Evolutionary conservation across 129 eudicot species (phyloP), one percentile per base, ranked within the genome.

Genomic region (Pseudognaphalium luteoalbum): DNA sequence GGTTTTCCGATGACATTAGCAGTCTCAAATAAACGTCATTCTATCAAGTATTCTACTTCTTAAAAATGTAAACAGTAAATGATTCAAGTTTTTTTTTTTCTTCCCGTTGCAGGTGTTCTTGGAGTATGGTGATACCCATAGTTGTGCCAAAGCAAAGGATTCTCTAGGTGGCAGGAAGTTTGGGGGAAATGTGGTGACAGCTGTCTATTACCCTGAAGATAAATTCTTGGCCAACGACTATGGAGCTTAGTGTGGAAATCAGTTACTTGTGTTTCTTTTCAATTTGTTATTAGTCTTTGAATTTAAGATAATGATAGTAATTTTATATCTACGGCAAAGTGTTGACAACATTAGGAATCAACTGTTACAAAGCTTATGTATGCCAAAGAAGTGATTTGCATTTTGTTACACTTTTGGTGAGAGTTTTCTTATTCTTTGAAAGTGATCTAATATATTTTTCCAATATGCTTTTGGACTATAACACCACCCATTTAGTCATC

Each of bases 81-180:
- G 16, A 57, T 0, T 22, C 2, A 57, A 59, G 14, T 20, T 17
- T 54, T 7, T 56, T 19, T 32, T 2, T 16, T 17, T 5, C 14
- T 15, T 30, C 30, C 33, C 44, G 6, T 42, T 74, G 78, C 87
- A 92, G 97, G 97, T 92, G 64, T 92, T 92, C 71, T 74, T 92
- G 85, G 97, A 92, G 82, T 92, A 92, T 69, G 72, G 80, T 4
- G 97, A 89, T 44, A 62, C 85, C 47, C 51, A 84, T 0, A 88
- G 83, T 66, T 92, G 93, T 75, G 70, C 87, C 3, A 89, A 81
- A 63, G 97, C 97, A 4, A 89, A 86, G 86, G 86, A 79, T n/a
- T 88, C 90, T 19, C 81, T 92, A 71, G 84, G 88, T 61, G 97
- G 97, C 32, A 72, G 97, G 81, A 92, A 89, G 86, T 92, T 92